phyloP scores from a whole-genome alignment of 2,329 filamentous ascomycete genomes.

The Neopestalotiopsis clavispora region DNA sequence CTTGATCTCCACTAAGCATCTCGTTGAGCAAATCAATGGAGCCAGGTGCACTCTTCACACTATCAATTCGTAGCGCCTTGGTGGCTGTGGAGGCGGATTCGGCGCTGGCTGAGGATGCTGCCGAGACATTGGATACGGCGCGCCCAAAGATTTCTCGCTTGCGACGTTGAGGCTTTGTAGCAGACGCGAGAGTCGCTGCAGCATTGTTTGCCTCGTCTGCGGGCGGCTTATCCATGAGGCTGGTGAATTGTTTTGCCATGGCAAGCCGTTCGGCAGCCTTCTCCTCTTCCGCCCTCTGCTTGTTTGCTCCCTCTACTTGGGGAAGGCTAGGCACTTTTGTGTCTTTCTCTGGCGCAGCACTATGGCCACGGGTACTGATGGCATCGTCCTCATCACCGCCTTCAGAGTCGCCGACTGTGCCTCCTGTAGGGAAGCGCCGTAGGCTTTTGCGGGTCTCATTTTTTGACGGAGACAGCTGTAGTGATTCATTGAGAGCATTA shows the following conservation, averaged over 20 bases:
- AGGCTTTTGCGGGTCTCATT: constrained; percentile 31
- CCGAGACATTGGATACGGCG: constrained; percentile 62
- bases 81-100: constrained; percentile 39
- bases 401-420: constrained; percentile 51
- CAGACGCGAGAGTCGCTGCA: constrained; percentile 21
- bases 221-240: constrained; percentile 23
- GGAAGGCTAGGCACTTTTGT: not conserved
- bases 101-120: constrained; percentile 48
- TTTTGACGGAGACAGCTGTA: constrained; percentile 36
- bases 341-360: not conserved
- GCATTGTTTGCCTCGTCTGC: constrained; percentile 22
- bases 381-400: constrained; percentile 35
- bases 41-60: constrained; percentile 19
- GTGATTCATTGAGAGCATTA: constrained; percentile 47
- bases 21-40: constrained; percentile 23
- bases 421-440: constrained; percentile 37
- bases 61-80: constrained; percentile 20
- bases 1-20: constrained; percentile 17
- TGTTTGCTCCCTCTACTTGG: constrained; percentile 21
- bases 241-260: constrained; percentile 32
- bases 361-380: constrained; percentile 9
- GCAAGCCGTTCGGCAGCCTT: constrained; percentile 18
- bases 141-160: constrained; percentile 61
- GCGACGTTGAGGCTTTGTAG: constrained; percentile 32
- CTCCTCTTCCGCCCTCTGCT: constrained; percentile 24